These are phyloP conservation scores for Kwoniella newhampshirensis DNA, from an alignment of 768 basidiomycete genomes.

Conservation along the genomic window DNA sequence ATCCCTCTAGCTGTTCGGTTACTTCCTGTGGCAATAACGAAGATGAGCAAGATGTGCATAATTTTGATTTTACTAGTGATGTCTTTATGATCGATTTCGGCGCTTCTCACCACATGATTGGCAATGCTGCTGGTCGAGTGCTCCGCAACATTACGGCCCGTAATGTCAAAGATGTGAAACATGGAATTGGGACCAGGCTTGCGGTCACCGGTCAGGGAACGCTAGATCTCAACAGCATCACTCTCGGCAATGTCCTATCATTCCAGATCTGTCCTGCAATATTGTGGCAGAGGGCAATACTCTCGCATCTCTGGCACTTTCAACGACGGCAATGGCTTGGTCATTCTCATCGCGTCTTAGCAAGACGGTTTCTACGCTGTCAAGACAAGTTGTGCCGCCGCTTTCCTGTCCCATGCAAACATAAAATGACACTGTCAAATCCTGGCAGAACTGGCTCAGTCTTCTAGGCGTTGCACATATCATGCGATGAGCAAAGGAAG, in stretches of 20 bases:
- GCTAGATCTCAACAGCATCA: background rate
- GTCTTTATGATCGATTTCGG: conserved; percentile 19
- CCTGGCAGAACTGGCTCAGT: no score
- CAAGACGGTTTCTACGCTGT: no score
- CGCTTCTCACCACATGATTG: conserved; percentile 20
- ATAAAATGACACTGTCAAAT: no score
- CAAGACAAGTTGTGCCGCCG: no score
- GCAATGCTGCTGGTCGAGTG: background rate
- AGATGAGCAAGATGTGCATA: background rate
- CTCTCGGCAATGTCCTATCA: background rate
- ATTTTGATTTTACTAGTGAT: background rate
- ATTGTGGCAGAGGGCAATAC: no score
- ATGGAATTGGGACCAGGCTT: conserved; percentile 6
- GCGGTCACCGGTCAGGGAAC: background rate
- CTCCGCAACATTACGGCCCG: background rate
- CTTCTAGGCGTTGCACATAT: no score
- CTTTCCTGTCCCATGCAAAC: no score
- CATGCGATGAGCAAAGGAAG: no score
- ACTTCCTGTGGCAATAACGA: background rate
- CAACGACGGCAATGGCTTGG: no score
- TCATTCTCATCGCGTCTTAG: no score
- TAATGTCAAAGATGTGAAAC: conserved; percentile 1
- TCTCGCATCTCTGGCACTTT: no score
- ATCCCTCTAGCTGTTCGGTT: background rate
- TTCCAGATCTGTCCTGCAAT: conserved; percentile 5